These are phyloP conservation scores for Trifolium subterraneum DNA, from an alignment of 306 rosid genomes.

Conservation along the genomic window DNA sequence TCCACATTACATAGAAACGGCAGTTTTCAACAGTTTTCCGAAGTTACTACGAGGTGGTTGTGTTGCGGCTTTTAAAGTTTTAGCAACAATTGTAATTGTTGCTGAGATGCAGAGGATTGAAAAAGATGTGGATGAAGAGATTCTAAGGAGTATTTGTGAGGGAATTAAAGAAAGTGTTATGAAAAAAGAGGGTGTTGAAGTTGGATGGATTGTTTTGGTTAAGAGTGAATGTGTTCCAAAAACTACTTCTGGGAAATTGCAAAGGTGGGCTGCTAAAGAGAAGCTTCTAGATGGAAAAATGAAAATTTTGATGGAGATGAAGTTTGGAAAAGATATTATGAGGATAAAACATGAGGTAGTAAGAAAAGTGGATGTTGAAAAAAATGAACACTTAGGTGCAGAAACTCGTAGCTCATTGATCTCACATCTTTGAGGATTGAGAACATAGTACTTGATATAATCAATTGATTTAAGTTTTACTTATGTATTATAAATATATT, in stretches of 20 bases:
- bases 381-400: not conserved
- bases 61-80: conserved; percentile 56
- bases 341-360: not conserved
- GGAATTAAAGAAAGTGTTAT: conserved; percentile 50
- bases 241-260: conserved; percentile 82
- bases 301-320: conserved; percentile 59
- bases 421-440: conserved; percentile 45
- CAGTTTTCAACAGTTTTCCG: conserved; percentile 53
- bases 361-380: not conserved
- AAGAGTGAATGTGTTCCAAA: conserved; percentile 64
- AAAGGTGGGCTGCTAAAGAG: conserved; percentile 64
- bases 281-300: conserved; percentile 58
- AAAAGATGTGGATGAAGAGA: conserved; percentile 28
- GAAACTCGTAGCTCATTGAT: conserved; percentile 39
- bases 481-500: not conserved
- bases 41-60: conserved; percentile 71
- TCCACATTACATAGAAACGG: conserved; percentile 69
- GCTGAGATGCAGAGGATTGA: conserved; percentile 62
- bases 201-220: conserved; percentile 72
- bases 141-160: conserved; percentile 53
- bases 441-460: not conserved
- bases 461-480: not conserved
- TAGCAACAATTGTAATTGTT: conserved; percentile 44
- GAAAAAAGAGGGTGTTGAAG: conserved; percentile 54
- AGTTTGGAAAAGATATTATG: conserved; percentile 39